Conservation (phyloP, 176 grass and related monocot species). For the Areca catechu region DNA sequence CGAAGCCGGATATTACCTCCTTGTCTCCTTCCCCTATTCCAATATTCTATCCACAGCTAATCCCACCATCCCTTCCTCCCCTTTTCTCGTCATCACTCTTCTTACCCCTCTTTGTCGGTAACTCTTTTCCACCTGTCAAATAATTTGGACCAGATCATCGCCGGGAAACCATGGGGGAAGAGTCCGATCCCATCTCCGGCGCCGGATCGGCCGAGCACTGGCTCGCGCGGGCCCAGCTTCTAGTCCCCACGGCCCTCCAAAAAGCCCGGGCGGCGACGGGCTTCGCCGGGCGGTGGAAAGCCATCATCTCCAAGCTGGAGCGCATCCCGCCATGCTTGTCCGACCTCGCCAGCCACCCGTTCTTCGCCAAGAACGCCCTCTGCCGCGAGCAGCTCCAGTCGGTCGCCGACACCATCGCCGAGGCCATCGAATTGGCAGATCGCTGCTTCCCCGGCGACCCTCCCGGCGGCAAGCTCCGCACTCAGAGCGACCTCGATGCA, state of each 20-base stretch:
- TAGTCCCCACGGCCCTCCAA: constrained; percentile 39
- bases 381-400: constrained; percentile 19
- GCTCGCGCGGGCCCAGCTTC: constrained; percentile 32
- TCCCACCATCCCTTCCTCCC: too few species aligned
- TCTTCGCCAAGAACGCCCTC: constrained; percentile 19
- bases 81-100: too few species aligned
- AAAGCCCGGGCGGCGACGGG: constrained; percentile 11
- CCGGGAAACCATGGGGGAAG: constrained; percentile 14
- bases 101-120: too few species aligned
- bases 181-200: neutral
- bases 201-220: constrained; percentile 33
- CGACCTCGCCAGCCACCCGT: constrained; percentile 18
- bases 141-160: neutral
- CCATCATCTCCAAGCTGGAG: constrained; percentile 7
- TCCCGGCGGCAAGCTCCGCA: constrained; percentile 15
- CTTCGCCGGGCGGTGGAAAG: constrained; percentile 13
- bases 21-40: too few species aligned
- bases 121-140: too few species aligned
- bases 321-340: constrained; percentile 3
- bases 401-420: constrained; percentile 6
- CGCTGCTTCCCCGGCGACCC: neutral
- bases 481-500: constrained; percentile 72
- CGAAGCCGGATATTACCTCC: too few species aligned
- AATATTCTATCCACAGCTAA: too few species aligned
- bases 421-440: constrained; percentile 7